phyloP scores from a whole-genome alignment of 257 asterid species.

The Solanum peruvianum region DNA sequence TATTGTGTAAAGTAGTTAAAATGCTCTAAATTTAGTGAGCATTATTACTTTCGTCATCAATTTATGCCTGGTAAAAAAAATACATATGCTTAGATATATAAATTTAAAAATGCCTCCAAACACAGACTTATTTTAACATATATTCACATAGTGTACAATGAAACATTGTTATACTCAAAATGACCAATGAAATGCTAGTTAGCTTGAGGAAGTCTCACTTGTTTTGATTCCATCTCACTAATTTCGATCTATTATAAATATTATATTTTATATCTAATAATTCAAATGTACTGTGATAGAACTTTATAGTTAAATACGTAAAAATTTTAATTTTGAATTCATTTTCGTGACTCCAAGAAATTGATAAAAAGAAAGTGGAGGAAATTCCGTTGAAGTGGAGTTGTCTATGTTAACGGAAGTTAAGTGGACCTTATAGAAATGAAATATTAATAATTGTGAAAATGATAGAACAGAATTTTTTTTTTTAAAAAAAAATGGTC shows the following conservation, averaged over 20 bases:
- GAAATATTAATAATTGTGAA: background rate
- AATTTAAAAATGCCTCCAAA: too few relatives aligned
- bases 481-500: accelerated
- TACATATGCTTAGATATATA: background rate
- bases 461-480: background rate
- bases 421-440: background rate
- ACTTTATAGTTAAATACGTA: background rate
- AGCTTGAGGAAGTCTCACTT: background rate
- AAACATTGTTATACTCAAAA: too few relatives aligned
- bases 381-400: background rate
- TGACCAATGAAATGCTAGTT: too few relatives aligned
- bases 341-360: too few relatives aligned
- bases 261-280: background rate
- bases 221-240: too few relatives aligned
- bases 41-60: too few relatives aligned
- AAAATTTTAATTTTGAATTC: background rate
- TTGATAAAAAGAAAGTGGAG: background rate
- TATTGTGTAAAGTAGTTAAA: too few relatives aligned
- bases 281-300: background rate
- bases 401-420: background rate
- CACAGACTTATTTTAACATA: too few relatives aligned
- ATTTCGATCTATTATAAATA: background rate
- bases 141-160: too few relatives aligned
- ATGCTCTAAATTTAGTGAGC: background rate
- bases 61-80: too few relatives aligned